These are phyloP conservation scores for Solanum tacnaense DNA, from an alignment of 257 asterid species.

Conservation along the genomic window DNA sequence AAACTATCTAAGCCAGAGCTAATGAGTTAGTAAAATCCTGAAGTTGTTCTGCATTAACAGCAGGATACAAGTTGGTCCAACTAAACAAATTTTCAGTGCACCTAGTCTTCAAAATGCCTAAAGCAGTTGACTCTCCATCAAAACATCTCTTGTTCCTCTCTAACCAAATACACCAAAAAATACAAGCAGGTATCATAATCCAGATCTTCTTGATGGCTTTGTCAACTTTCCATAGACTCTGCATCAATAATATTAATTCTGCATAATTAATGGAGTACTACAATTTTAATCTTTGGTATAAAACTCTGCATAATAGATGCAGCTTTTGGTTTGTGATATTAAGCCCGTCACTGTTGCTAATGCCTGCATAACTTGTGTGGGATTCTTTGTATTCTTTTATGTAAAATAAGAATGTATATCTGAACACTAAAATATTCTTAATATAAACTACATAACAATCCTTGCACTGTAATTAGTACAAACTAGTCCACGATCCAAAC, in stretches of 20 bases:
- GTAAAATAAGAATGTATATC: not conserved
- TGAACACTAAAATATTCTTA: not conserved
- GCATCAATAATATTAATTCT: not conserved
- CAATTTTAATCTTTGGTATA: not conserved
- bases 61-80: too few relatives aligned
- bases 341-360: not conserved
- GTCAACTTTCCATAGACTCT: not conserved
- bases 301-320: not conserved
- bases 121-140: too few relatives aligned
- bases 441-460: not conserved
- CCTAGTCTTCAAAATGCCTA: too few relatives aligned
- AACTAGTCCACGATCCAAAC: not conserved
- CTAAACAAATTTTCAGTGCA: too few relatives aligned
- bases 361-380: not conserved
- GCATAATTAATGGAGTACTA: not conserved
- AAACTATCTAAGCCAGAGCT: too few relatives aligned
- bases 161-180: too few relatives aligned
- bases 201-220: too few relatives aligned
- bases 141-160: too few relatives aligned
- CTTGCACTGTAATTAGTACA: not conserved
- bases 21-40: too few relatives aligned
- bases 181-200: too few relatives aligned
- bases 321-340: not conserved
- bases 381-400: not conserved
- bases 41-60: too few relatives aligned